phyloP scores from a whole-genome alignment of 164 flowering plant species.

The Berberis vulgaris region DNA sequence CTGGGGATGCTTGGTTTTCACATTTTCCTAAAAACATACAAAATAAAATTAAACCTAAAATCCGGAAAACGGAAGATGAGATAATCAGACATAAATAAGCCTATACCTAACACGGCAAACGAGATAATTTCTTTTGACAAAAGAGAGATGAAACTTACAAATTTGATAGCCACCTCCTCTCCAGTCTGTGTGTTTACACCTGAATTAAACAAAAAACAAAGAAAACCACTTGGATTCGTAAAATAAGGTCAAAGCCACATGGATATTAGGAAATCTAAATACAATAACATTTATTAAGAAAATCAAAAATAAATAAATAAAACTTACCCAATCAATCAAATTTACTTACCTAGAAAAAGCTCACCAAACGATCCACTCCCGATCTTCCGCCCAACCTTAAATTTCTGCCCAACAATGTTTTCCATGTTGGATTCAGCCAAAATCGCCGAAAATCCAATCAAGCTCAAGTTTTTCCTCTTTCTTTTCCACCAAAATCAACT shows the following conservation, averaged over 20 bases:
- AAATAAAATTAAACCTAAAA: too few relatives aligned
- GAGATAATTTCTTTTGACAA: neutral
- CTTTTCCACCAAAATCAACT: neutral
- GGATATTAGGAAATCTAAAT: neutral
- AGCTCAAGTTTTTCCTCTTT: neutral
- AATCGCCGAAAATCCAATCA: neutral
- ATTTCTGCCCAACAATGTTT: constrained; percentile 41
- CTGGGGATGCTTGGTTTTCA: constrained; percentile 64
- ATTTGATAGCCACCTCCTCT: constrained; percentile 69
- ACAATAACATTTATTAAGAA: neutral
- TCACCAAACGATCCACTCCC: constrained; percentile 67
- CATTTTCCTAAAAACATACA: constrained; percentile 30
- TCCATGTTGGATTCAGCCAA: constrained; percentile 6
- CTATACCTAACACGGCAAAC: neutral
- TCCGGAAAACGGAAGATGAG: neutral
- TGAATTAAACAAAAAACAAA: constrained; percentile 13
- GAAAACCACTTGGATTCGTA: neutral
- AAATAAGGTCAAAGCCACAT: neutral
- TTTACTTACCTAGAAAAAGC: constrained; percentile 23
- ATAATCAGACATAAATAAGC: neutral
- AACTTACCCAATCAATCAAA: neutral
- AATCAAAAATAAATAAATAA: neutral
- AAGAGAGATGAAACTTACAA: constrained; percentile 18
- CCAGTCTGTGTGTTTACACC: constrained; percentile 67
- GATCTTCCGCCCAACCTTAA: constrained; percentile 51